A percentile compares a stretch with the other conserved stretches of the same genome.
These are phyloP conservation scores for Wickerhamiella australiensis DNA, from an alignment of 805 yeast genomes.

Conservation along the genomic window DNA sequence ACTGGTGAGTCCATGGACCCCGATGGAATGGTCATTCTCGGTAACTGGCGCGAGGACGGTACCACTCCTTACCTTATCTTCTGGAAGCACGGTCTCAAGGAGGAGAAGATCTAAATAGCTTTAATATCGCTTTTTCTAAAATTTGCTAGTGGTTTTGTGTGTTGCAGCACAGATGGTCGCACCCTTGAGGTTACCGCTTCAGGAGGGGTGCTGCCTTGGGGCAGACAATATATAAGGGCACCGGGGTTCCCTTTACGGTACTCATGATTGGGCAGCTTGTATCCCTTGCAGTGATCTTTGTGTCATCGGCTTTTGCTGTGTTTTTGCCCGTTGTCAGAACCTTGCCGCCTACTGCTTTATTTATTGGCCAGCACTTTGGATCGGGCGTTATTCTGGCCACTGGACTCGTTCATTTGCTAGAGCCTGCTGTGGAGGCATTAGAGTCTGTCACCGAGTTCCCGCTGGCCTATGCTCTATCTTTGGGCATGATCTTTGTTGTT, in stretches of 20 bases:
- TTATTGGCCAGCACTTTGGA: constrained; percentile 37
- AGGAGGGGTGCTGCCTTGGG: too few species aligned
- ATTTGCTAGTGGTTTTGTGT: neutral
- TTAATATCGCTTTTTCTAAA: neutral
- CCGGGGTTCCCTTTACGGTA: neutral
- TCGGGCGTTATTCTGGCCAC: constrained; percentile 67
- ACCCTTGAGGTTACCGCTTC: too few species aligned
- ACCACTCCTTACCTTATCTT: constrained; percentile 90
- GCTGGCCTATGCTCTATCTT: constrained; percentile 12
- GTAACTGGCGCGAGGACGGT: constrained; percentile 99
- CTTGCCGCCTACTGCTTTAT: constrained; percentile 6
- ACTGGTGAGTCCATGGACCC: constrained; percentile 99
- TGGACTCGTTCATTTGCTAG: constrained; percentile 51
- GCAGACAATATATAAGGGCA: too few species aligned
- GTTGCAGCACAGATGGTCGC: too few species aligned
- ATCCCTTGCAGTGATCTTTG: neutral
- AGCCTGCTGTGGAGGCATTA: constrained; percentile 20
- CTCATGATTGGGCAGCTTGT: constrained; percentile 5
- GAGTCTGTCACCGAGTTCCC: constrained; percentile 7
- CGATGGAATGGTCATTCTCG: constrained; percentile 93
- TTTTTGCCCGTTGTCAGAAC: constrained; percentile 10
- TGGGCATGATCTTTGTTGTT: constrained; percentile 10
- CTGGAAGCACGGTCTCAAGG: constrained; percentile 97
- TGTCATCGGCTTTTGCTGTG: constrained; percentile 3
- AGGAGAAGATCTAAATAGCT: constrained; percentile 66